Conservation (phyloP, 139 green algal genomes). For the Closterium sp. region DNA sequence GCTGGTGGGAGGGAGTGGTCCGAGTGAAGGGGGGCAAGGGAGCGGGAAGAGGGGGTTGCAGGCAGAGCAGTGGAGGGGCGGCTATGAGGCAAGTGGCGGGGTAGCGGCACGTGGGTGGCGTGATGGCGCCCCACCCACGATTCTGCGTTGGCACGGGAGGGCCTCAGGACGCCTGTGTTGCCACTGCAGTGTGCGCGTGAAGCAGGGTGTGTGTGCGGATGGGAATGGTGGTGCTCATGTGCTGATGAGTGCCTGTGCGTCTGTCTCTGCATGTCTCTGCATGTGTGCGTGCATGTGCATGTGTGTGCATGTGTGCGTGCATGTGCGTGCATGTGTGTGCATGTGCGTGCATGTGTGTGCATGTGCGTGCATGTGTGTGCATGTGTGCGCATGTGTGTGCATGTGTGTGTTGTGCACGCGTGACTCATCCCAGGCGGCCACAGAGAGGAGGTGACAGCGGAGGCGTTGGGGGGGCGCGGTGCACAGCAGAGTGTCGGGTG, state of each 20-base stretch:
- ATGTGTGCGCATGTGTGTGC: constrained; percentile 4
- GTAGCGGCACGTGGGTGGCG: too few species aligned
- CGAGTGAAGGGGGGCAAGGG: too few species aligned
- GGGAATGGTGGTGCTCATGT: not conserved
- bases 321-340: not conserved
- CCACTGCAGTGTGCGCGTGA: too few species aligned
- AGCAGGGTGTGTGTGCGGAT: not conserved
- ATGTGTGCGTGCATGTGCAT: not conserved
- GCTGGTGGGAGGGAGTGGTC: too few species aligned
- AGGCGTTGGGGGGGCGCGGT: constrained; percentile 87
- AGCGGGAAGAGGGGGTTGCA: too few species aligned
- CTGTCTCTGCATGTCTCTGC: not conserved
- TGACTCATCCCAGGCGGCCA: constrained; percentile 64
- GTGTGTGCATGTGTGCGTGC: not conserved
- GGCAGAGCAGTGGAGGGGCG: too few species aligned
- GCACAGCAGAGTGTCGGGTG: constrained; percentile 75
- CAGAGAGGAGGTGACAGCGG: constrained; percentile 83
- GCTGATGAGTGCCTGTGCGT: not conserved
- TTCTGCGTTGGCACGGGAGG: too few species aligned
- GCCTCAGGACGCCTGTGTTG: too few species aligned
- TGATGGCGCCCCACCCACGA: too few species aligned
- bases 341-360: constrained; percentile 6
- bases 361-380: constrained; percentile 7
- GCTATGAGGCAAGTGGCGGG: too few species aligned
- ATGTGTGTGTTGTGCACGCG: constrained; percentile 15